Evolutionary conservation across 2,329 filamentous ascomycete species (phyloP), one percentile per base, ranked within the genome.

Genomic region (Exutisphaerella laricina): DNA sequence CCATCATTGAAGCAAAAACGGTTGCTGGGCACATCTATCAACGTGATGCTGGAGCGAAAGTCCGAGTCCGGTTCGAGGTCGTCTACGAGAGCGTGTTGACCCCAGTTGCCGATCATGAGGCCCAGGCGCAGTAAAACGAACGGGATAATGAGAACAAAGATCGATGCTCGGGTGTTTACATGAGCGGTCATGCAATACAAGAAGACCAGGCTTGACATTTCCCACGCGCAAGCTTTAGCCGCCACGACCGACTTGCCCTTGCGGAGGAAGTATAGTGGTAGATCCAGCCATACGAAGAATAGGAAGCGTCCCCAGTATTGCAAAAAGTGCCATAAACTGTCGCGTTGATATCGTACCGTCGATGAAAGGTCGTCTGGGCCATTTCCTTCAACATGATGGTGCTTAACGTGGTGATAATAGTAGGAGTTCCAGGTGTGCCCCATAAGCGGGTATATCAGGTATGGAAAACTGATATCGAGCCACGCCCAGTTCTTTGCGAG

Each of bases 401-500:
- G 84, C 69, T 90, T 90, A 59, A 89, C 84, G 57, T 90, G 85
- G 59, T 90, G 85, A 59, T 88, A 89, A 61, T 77, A 90, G 66
- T 90, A 90, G 2, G 81, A 82, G 66, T 90, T 87, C 84, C 84
- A 88, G 0, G 85, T 88, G 58, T 90, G 85, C 8, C 85, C 85
- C 77, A 88, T 84, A 43, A 90, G 65, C 0, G 85, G 85, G 53
- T 88, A 83, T 8, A 79, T 69, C 29, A 89, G 63, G 59, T 88
- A 90, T 0, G 85, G 85, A 54, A 88, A 89, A 1, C 73, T 39
- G 4, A 65, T 59, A 57, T 90, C 85, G 45, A 89, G 63, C 21
- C 73, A 57, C 23, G 67, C 65, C 41, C 74, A 77, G 5, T 66
- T 61, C 55, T 75, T 77, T 17, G 70, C 65, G 25, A 89, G 66